Evolutionary conservation across 208 protist genomes (phyloP), one percentile per base, ranked within the genome.

Genomic region (Wallacemonas sp.): DNA sequence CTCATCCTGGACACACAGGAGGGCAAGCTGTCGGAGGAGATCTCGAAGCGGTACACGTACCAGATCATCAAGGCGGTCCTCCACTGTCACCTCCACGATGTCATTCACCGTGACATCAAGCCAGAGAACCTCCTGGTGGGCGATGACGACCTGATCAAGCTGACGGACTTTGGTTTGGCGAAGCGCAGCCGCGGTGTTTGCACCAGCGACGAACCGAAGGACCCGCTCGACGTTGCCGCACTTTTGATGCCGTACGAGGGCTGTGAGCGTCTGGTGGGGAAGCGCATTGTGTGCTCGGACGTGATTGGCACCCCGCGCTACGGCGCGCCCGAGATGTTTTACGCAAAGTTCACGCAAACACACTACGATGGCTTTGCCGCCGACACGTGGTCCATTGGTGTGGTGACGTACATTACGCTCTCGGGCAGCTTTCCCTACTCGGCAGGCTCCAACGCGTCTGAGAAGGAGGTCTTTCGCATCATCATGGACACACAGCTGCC

Each of bases 391-490:
- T 96, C 90, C 11, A 90, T 98, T 25, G 98, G 98, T 18, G 95
- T 99, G 2, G 96, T 99, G 23, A 91, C 99, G 3, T 99, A 97
- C 81, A 98, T 99, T 22, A 92, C 98, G 28, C 83, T 99, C 5
- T 97, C 97, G 33, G 98, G 98, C 44, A 96, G 88, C 62, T 94
- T 99, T 29, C 98, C 98, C 14, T 99, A 99, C 70, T 92, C 85
- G 8, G 79, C 88, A 1, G 84, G 97, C 74, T 79, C 97, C 62
- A 78, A 77, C 69, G 61, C 96, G 46, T 71, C 89, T 74, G 80
- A 94, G 81, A 77, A 97, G 86, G 89, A 93, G 42, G 89, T 98
- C n/a, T 98, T 97, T 72, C 77, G 79, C 16, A 88, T 79, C 42
- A 97, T 98, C 65, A 89, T 92, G 80, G 83, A 91, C 64, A 86